Evolutionary conservation across 352 stramenopile species (phyloP), one percentile per base, ranked within the genome.

Genomic region (Globisporangium spiculum): DNA sequence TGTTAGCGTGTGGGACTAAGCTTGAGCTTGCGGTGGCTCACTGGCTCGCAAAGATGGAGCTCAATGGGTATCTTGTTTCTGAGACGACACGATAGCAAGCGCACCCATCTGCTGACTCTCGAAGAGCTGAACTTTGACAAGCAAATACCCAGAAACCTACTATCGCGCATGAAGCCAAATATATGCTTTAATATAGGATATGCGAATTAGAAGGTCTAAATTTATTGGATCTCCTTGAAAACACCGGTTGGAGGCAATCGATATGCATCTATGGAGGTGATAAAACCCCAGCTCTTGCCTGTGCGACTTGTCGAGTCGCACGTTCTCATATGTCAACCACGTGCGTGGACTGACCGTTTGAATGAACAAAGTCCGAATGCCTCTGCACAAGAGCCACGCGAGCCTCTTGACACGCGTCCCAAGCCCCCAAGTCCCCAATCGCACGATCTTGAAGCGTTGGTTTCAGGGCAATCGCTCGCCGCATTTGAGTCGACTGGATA

Each of bases 51-150:
- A 46, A 46, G 38, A 46, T 20, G 18, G 24, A 53, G 58, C 36
- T 64, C 58, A 50, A 52, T 44, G 36, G 36, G 24, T 10, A 60
- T 46, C 54, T 60, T 55, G 14, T 55, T 61, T 61, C 55, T 61
- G 55, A 61, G 55, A 48, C 30, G 55, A 10, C 34, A 26, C 32
- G 60, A 66, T 66, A 30, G 60, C 46, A n/a, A 66, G 24, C 6
- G 60, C 60, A 66, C 60, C 60, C 60, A 66, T 66, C 44, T 66
- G 60, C 41, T 58, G 27, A 34, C 20, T 59, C 27, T 58, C 38
- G 26, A 38, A 12, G 46, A 14, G 48, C 48, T 60, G 54, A 32
- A 60, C 26, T 2, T 54, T 41, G 54, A 60, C 10, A 22, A 9
- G 55, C 34, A 63, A 53, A 52, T 22, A 36, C 16, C 34, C 36